Conservation (phyloP, 768 basidiomycete species). For the Tylopilus rubrobrunneus region DNA sequence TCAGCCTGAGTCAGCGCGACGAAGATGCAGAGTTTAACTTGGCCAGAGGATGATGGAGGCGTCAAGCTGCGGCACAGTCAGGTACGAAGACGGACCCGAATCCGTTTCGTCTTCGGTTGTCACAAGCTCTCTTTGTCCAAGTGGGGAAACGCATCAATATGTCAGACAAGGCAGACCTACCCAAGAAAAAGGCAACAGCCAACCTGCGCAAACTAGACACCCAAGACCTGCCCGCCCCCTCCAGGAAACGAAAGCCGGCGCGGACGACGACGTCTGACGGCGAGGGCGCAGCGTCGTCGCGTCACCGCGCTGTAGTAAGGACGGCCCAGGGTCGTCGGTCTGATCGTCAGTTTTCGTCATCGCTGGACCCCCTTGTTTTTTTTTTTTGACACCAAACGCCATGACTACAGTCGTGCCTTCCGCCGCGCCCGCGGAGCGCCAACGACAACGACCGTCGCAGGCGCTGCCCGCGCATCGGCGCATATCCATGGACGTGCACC, state of each 20-base stretch:
- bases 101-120: slow-evolving; percentile 19
- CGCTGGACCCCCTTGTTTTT: not conserved
- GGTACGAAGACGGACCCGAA: slow-evolving; percentile 25
- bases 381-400: slow-evolving; percentile 5
- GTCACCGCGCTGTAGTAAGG: not conserved
- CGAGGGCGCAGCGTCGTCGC: no score
- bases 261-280: slow-evolving; percentile 10
- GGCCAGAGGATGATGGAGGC: not conserved
- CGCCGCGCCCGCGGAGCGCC: slow-evolving; percentile 20
- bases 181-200: slow-evolving; percentile 22
- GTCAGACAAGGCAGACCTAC: slow-evolving; percentile 24
- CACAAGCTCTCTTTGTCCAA: slow-evolving; percentile 3
- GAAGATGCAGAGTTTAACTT: not conserved
- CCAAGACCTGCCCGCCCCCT: slow-evolving; percentile 11
- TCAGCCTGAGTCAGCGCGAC: not conserved
- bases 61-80: slow-evolving; percentile 18
- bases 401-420: slow-evolving; percentile 15
- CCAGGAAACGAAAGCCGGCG: slow-evolving; percentile 28
- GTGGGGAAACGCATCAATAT: slow-evolving; percentile 11
- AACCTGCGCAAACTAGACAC: slow-evolving; percentile 13
- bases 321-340: slow-evolving; percentile 25
- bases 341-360: slow-evolving; percentile 19
- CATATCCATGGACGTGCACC: slow-evolving; percentile 24
- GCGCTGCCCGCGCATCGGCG: slow-evolving; percentile 22
- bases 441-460: slow-evolving; percentile 23